Evolutionary conservation across 345 rosid genomes (phyloP).

Genomic region (Melaleuca alternifolia): DNA sequence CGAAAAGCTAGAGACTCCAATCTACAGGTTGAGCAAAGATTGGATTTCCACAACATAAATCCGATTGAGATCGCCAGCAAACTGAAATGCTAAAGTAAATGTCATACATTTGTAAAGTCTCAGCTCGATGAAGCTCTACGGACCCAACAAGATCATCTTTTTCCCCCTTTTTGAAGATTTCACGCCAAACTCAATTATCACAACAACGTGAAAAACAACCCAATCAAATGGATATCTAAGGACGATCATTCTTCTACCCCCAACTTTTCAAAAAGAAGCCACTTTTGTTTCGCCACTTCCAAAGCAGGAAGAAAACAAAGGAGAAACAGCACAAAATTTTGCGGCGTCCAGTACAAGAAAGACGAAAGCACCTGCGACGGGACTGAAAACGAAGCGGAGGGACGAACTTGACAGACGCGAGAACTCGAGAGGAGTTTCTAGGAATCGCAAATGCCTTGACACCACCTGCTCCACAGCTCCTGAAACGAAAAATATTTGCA

Average conservation of each 20-base stretch:
- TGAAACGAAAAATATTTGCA: not conserved
- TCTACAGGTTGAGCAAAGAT: not conserved
- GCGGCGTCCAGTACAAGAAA: not conserved
- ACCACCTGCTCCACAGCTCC: not conserved
- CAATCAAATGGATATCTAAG: not conserved
- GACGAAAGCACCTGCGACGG: not conserved
- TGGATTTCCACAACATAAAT: not conserved
- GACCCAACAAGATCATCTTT: not conserved
- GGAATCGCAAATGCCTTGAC: not conserved
- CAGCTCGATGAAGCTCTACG: not conserved
- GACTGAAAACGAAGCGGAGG: not conserved
- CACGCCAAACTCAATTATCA: not conserved
- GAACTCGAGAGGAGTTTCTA: not conserved
- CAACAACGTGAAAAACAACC: not conserved
- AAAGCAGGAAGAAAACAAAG: not conserved
- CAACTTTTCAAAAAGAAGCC: not conserved
- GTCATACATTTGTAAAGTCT: not conserved
- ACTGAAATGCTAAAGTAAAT: not conserved
- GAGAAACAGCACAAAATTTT: not conserved
- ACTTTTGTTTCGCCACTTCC: not conserved
- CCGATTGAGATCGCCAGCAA: rapidly evolving
- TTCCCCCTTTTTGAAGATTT: not conserved
- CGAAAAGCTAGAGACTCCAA: not conserved
- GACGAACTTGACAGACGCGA: not conserved
- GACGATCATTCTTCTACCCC: not conserved